These are phyloP conservation scores for Boletus huronensis DNA, from an alignment of 768 basidiomycete genomes.

Conservation along the genomic window DNA sequence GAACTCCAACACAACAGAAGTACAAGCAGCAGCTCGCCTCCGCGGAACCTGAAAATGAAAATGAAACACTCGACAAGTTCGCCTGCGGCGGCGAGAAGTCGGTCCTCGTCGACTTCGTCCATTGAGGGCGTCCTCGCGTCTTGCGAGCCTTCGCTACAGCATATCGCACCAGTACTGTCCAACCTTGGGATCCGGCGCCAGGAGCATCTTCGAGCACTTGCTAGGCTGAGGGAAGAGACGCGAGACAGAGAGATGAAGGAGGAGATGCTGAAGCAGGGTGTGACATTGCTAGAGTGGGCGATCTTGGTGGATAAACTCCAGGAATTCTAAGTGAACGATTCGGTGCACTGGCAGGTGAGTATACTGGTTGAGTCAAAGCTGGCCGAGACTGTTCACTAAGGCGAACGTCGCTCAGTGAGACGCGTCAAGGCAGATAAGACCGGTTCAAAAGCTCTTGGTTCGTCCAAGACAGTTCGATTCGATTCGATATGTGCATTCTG, in stretches of 20 bases:
- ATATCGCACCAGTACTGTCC: slow-evolving; percentile 55
- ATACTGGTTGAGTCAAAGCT: background rate
- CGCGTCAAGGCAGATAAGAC: background rate
- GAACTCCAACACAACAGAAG: slow-evolving; percentile 14
- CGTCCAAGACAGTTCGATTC: background rate
- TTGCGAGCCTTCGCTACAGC: slow-evolving; percentile 63
- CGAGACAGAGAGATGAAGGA: slow-evolving; percentile 68
- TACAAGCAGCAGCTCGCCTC: slow-evolving; percentile 22
- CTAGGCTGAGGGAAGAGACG: slow-evolving; percentile 58
- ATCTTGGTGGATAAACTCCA: slow-evolving; percentile 66
- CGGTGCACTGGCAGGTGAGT: background rate
- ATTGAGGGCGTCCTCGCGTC: slow-evolving; percentile 55
- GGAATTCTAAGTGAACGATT: slow-evolving; percentile 23
- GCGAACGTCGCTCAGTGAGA: background rate
- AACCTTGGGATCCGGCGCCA: slow-evolving; percentile 56
- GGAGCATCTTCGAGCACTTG: slow-evolving; percentile 63
- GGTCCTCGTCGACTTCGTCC: slow-evolving; percentile 37
- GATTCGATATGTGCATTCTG: background rate
- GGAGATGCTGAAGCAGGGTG: slow-evolving; percentile 61
- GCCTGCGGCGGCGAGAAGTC: slow-evolving; percentile 16
- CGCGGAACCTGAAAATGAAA: slow-evolving; percentile 10
- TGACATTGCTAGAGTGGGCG: slow-evolving; percentile 78
- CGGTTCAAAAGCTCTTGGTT: background rate
- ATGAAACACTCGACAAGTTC: slow-evolving; percentile 9
- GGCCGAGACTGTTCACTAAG: background rate